Percentiles rank a stretch among this genome's conserved stretches.
phyloP scores from a whole-genome alignment of 805 yeast genomes.

The Sugiyamaella qingdaonensis region DNA sequence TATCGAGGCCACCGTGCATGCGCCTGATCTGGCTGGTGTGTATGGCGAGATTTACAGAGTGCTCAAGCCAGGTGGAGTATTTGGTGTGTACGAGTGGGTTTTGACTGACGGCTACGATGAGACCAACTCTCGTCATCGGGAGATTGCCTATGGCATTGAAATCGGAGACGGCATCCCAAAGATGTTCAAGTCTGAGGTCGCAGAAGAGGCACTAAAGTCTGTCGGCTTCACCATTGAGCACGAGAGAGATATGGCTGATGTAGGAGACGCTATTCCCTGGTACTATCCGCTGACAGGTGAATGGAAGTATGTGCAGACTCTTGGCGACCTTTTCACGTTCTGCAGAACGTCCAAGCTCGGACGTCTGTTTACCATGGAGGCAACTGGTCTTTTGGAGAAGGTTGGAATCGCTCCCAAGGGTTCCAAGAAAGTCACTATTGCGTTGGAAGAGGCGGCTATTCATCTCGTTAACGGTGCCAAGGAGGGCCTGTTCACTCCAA shows the following conservation, averaged over 20 bases:
- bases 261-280: constrained; percentile 88
- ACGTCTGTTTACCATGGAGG: constrained; percentile 75
- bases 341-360: constrained; percentile 86
- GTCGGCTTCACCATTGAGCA: constrained; percentile 84
- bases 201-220: constrained; percentile 74
- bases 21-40: constrained; percentile 94
- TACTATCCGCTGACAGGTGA: constrained; percentile 95
- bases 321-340: constrained; percentile 75
- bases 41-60: constrained; percentile 92
- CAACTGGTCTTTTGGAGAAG: constrained; percentile 78
- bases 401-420: constrained; percentile 91
- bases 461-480: constrained; percentile 92
- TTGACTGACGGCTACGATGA: constrained; percentile 94
- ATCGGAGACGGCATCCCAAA: constrained; percentile 98
- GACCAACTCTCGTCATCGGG: constrained; percentile 80
- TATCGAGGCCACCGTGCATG: constrained; percentile 97
- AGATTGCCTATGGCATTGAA: constrained; percentile 94
- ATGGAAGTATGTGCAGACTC: constrained; percentile 76
- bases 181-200: constrained; percentile 84
- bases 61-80: constrained; percentile 94
- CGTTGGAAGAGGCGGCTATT: constrained; percentile 95
- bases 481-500: constrained; percentile 89
- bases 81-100: constrained; percentile 99
- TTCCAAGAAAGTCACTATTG: constrained; percentile 80
- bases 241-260: constrained; percentile 78